Base-by-base conservation (phyloP, 805 yeast genomes). In the Cyberlindnera veronae region DNA sequence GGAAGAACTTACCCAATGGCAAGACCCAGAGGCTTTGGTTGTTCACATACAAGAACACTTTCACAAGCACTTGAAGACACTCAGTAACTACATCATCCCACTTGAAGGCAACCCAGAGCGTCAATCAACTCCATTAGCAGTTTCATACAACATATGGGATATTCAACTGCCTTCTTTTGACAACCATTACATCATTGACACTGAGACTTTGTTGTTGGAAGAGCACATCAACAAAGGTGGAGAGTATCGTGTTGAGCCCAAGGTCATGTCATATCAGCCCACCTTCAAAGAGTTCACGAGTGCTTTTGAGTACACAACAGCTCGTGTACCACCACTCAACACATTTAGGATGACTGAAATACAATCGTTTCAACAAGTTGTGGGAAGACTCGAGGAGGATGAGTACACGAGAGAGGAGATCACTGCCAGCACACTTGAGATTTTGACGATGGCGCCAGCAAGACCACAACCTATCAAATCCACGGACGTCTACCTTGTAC, bases 181-280 rank as follows among this genome's bases (percentile, higher is more conserved):
- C 17, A n/a, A 7, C 4, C 2, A 11, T 2, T 26, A 32, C 18
- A 18, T 33, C 14, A 8, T 5, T 3, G 17, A 34, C 9, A 17
- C 33, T 9, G 48, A 53, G 14, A 12, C 2, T 1, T 28, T 32
- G n/a, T 15, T 23, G 10, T 8, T 46, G 7, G 44, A 44, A 9
- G 57, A 54, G 19, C 31, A 36, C 1, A 33, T 52, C 5, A 44
- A 40, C 4, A 46, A 44, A 21, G 57, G 57, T 3, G 27, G 42
- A 2, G 50, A 49, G n/a, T 52, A 27, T 27, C 33, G 45, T 5
- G 11, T 54, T 9, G 39, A 44, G 19, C 24, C 50, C 1, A 48
- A 49, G 22, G 52, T 44, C 27, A 54, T 52, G 54, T 39, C 28
- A 13, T 44, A 34, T 19, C 38, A 37, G 9, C 57, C 57, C 1